Conservation (phyloP, 106 monocot species). For the Vanilla planifolia region DNA sequence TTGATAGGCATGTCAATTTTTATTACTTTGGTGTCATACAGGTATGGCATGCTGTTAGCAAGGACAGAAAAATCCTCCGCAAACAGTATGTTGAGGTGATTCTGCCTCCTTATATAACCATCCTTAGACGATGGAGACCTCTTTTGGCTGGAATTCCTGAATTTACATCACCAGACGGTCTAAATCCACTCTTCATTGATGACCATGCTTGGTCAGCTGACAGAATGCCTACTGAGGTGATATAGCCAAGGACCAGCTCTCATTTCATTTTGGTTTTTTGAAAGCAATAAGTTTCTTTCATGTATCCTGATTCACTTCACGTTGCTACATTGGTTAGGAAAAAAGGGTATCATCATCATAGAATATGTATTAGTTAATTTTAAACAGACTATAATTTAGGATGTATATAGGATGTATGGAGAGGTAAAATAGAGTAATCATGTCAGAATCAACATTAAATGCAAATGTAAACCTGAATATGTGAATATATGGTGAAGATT, state of each 20-base stretch:
- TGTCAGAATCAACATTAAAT: neutral
- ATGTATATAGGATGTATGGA: neutral
- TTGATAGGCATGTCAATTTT: neutral
- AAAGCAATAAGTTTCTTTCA: neutral
- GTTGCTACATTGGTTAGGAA: no score
- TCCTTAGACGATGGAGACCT: constrained; percentile 88
- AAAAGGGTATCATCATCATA: neutral
- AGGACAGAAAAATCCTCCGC: constrained; percentile 59
- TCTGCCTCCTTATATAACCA: constrained; percentile 93
- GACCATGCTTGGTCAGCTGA: constrained; percentile 90
- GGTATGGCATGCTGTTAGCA: constrained; percentile 96
- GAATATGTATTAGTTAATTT: neutral
- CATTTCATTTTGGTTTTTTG: neutral
- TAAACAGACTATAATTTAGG: no score
- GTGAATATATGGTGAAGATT: neutral
- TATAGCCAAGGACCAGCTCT: neutral
- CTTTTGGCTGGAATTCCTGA: constrained; percentile 97
- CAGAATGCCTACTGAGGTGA: constrained; percentile 84
- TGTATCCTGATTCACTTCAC: neutral
- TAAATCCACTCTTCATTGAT: constrained; percentile 85
- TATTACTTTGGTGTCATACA: constrained; percentile 29
- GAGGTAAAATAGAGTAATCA: neutral
- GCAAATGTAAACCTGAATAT: neutral
- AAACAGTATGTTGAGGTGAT: constrained; percentile 84
- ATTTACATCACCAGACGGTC: constrained; percentile 79